Conservation (phyloP, 2,329 filamentous ascomycete genomes). For the Trematosphaeria pertusa region DNA sequence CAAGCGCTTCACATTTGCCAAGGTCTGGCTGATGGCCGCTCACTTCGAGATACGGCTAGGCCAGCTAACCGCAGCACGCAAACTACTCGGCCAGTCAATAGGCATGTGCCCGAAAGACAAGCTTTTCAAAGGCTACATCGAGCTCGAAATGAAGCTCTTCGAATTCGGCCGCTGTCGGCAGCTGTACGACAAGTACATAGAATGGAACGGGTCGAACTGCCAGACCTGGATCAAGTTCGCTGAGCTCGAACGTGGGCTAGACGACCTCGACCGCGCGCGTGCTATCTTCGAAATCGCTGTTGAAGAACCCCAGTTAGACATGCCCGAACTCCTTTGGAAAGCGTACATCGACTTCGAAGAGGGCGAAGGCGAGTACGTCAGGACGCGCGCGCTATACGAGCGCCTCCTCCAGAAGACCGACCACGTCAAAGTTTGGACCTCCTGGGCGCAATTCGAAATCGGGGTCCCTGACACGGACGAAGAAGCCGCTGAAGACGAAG, state of each 20-base stretch:
- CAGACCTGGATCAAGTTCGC: constrained; percentile 97
- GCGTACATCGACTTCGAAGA: constrained; percentile 99
- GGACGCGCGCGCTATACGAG: constrained; percentile 84
- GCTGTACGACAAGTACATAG: constrained; percentile 91
- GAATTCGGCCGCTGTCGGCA: constrained; percentile 92
- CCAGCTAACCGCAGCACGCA: constrained; percentile 79
- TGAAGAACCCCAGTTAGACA: constrained; percentile 82
- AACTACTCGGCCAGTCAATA: constrained; percentile 87
- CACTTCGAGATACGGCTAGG: constrained; percentile 92
- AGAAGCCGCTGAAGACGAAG: constrained; percentile 65
- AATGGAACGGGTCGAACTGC: constrained; percentile 89
- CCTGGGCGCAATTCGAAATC: constrained; percentile 98
- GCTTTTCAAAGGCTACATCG: constrained; percentile 91
- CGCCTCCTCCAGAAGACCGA: constrained; percentile 92
- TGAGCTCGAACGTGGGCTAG: constrained; percentile 87
- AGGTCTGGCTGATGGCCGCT: constrained; percentile 92
- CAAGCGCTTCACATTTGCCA: constrained; percentile 96
- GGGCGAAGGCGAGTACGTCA: constrained; percentile 88
- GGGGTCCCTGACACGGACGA: constrained; percentile 80
- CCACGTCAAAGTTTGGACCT: constrained; percentile 99
- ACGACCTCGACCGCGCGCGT: constrained; percentile 85
- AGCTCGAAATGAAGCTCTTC: constrained; percentile 90
- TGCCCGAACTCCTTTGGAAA: constrained; percentile 98
- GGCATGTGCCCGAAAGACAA: constrained; percentile 97
- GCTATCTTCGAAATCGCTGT: constrained; percentile 94